Evolutionary conservation across 2,329 filamentous ascomycete species (phyloP), one percentile per base, ranked within the genome.

Genomic region (Clathrospora elynae): DNA sequence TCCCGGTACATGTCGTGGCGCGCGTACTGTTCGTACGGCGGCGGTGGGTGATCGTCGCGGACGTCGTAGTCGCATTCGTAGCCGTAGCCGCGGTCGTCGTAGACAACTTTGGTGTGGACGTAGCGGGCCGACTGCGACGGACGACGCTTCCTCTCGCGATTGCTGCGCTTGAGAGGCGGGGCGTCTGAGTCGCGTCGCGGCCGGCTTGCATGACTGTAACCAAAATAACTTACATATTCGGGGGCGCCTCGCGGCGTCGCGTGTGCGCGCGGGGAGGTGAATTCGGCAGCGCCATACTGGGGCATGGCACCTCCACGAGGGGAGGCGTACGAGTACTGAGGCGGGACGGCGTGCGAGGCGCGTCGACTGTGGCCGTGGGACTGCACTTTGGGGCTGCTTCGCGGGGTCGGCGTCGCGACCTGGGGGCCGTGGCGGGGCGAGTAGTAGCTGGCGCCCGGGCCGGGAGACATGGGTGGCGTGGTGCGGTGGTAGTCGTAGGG

Each of bases 151-250:
- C 68, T 72, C 63, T 72, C 65, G 63, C 71, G 62, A 63, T 68
- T 53, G 55, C 60, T 67, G 61, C 61, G 62, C 66, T 71, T 71
- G 66, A 67, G 61, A 63, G 66, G 62, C 55, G 60, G 53, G 41
- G 56, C 68, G 55, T 71, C 67, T 50, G 66, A 51, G 55, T 67
- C 62, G 64, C 64, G 66, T 46, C 66, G 64, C 60, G 56, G 64
- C 61, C 66, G 62, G 66, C 68, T 71, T 58, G 67, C 61, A 69
- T 70, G 70, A 62, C 35, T 46, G 72, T 74, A 78, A 77, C 76
- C 78, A 55, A 66, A 66, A 68, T 61, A 56, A 85, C 82, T 85
- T 84, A 85, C 82, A 84, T 81, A 78, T 72, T 84, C 80, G 69
- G 73, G 63, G 70, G 79, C 76, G 72, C 72, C 78, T 74, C 72